phyloP scores from a whole-genome alignment of 768 basidiomycete species.

The Lactarius vividus region DNA sequence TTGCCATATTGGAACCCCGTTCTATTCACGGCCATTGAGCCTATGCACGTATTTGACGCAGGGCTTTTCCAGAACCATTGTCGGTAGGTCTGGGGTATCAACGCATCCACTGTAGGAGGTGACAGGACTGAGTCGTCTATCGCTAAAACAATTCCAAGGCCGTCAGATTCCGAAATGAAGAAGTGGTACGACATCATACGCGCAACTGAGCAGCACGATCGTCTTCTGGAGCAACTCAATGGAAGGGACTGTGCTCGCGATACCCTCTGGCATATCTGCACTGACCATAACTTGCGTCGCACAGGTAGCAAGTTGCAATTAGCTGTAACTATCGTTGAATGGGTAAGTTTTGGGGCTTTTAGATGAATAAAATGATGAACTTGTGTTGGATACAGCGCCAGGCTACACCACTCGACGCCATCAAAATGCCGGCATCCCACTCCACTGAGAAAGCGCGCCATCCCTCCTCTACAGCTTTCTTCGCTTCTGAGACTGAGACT shows the following conservation, averaged over 20 bases:
- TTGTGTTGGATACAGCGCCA: background rate
- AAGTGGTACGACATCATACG: constrained; percentile 12
- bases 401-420: background rate
- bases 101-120: background rate
- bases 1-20: too few relatives aligned
- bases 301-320: constrained; percentile 17
- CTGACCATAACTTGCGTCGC: constrained; percentile 11
- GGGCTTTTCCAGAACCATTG: too few relatives aligned
- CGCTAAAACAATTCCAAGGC: background rate
- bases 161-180: background rate
- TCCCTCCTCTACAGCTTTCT: background rate
- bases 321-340: constrained; percentile 5
- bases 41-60: too few relatives aligned
- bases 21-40: too few relatives aligned
- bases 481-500: background rate
- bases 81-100: too few relatives aligned
- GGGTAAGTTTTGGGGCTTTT: constrained; percentile 16
- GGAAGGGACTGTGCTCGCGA: background rate
- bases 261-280: constrained; percentile 23
- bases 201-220: background rate
- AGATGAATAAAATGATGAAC: background rate
- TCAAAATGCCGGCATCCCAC: background rate
- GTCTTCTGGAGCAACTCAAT: constrained; percentile 1
- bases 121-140: constrained; percentile 21
- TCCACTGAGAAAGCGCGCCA: too few relatives aligned